phyloP scores from a whole-genome alignment of 768 basidiomycete species.

The Tylopilus balloui region DNA sequence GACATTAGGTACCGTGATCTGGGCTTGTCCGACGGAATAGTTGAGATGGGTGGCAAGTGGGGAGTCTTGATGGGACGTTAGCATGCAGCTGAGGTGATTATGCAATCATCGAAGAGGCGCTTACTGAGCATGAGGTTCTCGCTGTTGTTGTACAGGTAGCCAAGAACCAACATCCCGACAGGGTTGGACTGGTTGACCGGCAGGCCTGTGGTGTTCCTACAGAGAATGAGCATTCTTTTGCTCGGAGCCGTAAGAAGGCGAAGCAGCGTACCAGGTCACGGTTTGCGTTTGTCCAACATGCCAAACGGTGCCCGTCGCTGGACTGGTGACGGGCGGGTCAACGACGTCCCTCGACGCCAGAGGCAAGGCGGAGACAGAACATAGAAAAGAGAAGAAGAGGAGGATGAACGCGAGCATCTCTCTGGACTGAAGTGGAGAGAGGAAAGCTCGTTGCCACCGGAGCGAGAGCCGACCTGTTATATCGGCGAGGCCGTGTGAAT shows the following conservation, averaged over 20 bases:
- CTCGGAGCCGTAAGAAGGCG: slow-evolving; percentile 9
- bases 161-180: slow-evolving; percentile 30
- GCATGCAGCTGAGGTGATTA: background rate
- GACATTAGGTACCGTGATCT: slow-evolving; percentile 35
- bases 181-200: slow-evolving; percentile 29
- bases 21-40: slow-evolving; percentile 30
- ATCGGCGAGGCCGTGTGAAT: slow-evolving; percentile 22
- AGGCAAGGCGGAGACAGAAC: slow-evolving; percentile 29
- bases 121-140: slow-evolving; percentile 31
- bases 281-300: slow-evolving; percentile 39
- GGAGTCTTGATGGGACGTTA: slow-evolving; percentile 22
- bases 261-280: slow-evolving; percentile 44
- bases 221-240: slow-evolving; percentile 33
- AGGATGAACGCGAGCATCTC: slow-evolving; percentile 25
- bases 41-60: slow-evolving; percentile 34
- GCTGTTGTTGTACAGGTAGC: slow-evolving; percentile 24
- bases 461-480: slow-evolving; percentile 11
- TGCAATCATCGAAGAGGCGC: slow-evolving; percentile 1
- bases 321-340: slow-evolving; percentile 44
- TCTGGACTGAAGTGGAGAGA: slow-evolving; percentile 10
- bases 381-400: slow-evolving; percentile 19
- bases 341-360: slow-evolving; percentile 41
- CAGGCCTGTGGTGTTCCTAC: slow-evolving; percentile 19
- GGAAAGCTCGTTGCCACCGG: slow-evolving; percentile 18
- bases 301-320: slow-evolving; percentile 41